Evolutionary conservation across 2,329 filamentous ascomycete species (phyloP), one percentile per base, ranked within the genome.

Genomic region (Coniochaeta hoffmannii): DNA sequence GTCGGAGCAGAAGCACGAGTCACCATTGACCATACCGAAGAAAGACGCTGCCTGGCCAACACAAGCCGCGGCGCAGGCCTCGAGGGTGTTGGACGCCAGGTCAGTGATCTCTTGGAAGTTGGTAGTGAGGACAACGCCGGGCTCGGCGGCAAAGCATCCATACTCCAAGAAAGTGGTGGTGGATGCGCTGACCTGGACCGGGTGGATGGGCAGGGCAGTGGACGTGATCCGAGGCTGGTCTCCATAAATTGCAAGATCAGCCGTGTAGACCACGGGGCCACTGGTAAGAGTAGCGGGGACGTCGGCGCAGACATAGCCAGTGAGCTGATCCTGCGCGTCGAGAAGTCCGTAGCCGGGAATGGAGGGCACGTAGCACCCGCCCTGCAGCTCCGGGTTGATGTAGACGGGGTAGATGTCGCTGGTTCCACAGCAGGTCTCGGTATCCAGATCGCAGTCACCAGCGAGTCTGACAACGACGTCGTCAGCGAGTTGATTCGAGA

Each of bases 301-400:
- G 36, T 58, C 56, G 41, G 59, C 62, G 56, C 65, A 69, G 8
- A 56, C 53, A 51, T 57, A 67, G 7, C 50, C 26, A 14, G 55
- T 34, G 17, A 60, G 54, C 8, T 44, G 32, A 3, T 31, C 44
- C 6, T 35, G 15, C 35, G 55, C 58, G 22, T 51, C 22, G 28
- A 51, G 5, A 5, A 26, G 28, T 51, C 28, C 49, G 56, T 53
- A 57, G 15, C 68, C 68, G 1, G 68, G 68, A 17, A 68, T 66
- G 5, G 35, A 30, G 0, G 68, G 68, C 5, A 59, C 56, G 60
- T 76, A 78, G 66, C 79, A 81, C 8, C 69, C n/a, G n/a, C n/a
- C 67, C 54, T 78, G 74, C 34, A 80, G 64, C 2, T 76, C 73
- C 1, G 77, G 74, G 58, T 79, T 80, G 26, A 77, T 76, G 22